Conservation (phyloP, 768 basidiomycete genomes). For the Tephrocybe rancida region DNA sequence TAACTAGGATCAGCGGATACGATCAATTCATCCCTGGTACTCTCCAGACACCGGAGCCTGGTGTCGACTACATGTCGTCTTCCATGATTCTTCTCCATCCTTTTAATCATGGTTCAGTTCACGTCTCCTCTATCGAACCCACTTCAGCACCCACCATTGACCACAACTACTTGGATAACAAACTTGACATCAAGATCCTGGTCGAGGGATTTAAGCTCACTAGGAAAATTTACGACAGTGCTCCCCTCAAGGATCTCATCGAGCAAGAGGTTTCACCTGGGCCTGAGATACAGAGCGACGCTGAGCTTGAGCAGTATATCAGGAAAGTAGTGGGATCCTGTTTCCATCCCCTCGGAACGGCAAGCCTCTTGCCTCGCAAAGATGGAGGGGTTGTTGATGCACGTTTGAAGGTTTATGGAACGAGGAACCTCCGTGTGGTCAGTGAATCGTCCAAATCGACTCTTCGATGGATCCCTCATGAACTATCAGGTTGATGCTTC, state of each 20-base stretch:
- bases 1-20: background rate
- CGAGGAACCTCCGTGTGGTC: slow-evolving; percentile 34
- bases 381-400: slow-evolving; percentile 40
- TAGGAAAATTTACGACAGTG: slow-evolving; percentile 8
- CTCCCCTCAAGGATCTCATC: background rate
- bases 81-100: slow-evolving; percentile 31
- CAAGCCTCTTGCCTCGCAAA: background rate
- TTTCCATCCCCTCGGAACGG: slow-evolving; percentile 4
- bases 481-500: slow-evolving; percentile 18
- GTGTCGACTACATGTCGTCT: slow-evolving; percentile 23
- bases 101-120: slow-evolving; percentile 40
- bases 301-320: background rate
- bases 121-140: slow-evolving; percentile 23
- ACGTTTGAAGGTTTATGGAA: slow-evolving; percentile 34
- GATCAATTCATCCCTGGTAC: background rate
- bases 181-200: slow-evolving; percentile 24
- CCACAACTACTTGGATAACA: slow-evolving; percentile 14
- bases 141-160: slow-evolving; percentile 18
- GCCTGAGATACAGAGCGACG: background rate
- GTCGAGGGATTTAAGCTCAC: slow-evolving; percentile 20
- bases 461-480: too few species aligned
- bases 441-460: too few species aligned
- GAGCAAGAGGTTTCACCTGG: background rate
- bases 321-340: background rate
- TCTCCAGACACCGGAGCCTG: slow-evolving; percentile 9